These are phyloP conservation scores for Pythium vanterpoolii DNA, from an alignment of 352 stramenopile species.

Conservation along the genomic window DNA sequence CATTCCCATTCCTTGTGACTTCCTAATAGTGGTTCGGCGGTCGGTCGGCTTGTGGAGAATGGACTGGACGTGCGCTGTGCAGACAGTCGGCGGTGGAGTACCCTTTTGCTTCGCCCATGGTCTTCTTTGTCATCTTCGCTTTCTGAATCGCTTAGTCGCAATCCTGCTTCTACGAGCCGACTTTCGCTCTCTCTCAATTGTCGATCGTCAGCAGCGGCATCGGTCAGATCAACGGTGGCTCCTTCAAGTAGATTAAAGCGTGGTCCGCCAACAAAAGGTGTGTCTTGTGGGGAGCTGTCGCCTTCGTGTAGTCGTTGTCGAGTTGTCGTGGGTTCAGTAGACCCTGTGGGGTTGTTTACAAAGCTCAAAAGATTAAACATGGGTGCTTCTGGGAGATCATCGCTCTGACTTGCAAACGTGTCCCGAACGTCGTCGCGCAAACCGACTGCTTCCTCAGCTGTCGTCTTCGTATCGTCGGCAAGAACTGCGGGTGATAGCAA, in stretches of 20 bases:
- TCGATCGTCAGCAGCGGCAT: constrained; percentile 14
- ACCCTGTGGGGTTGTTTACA: background rate
- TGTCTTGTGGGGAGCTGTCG: too few relatives aligned
- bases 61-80: background rate
- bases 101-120: background rate
- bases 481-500: background rate
- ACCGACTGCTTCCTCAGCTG: background rate
- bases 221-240: constrained; percentile 8
- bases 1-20: constrained; percentile 28
- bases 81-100: background rate
- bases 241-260: constrained; percentile 4
- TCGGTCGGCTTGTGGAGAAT: background rate
- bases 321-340: background rate
- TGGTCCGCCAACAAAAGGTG: background rate
- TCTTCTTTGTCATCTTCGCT: constrained; percentile 20
- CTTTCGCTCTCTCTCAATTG: background rate
- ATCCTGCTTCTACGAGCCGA: constrained; percentile 40
- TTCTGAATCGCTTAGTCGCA: constrained; percentile 54
- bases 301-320: background rate
- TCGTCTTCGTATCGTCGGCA: background rate
- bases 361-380: constrained; percentile 21
- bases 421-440: background rate
- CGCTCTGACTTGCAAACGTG: background rate
- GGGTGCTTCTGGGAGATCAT: constrained; percentile 16
- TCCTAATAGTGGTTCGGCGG: background rate